A percentile compares a stretch with the other conserved stretches of the same genome.
These are phyloP conservation scores for Plasmodium cynomolgi DNA, from an alignment of 169 alveolate genomes.

Conservation along the genomic window DNA sequence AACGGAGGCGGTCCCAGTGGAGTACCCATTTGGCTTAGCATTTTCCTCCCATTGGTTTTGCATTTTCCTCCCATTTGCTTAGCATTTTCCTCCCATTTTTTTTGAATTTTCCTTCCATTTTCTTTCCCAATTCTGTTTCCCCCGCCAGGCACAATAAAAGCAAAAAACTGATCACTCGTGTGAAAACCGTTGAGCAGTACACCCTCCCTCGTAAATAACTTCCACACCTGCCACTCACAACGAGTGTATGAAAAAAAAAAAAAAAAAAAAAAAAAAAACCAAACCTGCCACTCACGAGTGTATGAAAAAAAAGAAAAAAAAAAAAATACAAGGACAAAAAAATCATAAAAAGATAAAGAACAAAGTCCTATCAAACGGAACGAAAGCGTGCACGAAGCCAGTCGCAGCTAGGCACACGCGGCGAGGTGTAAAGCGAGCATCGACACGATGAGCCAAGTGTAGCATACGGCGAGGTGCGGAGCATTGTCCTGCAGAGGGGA, in stretches of 20 bases:
- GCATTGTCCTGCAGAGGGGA: background rate
- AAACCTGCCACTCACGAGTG: background rate
- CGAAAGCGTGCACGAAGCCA: background rate
- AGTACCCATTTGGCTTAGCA: background rate
- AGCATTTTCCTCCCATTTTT: too few relatives aligned
- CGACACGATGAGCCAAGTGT: background rate
- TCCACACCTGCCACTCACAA: background rate
- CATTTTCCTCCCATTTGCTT: too few relatives aligned
- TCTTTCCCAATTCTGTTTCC: background rate
- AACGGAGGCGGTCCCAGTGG: background rate
- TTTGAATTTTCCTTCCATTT: too few relatives aligned
- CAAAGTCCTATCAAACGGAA: background rate
- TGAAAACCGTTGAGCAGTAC: background rate
- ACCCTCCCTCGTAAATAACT: background rate
- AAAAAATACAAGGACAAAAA: background rate
- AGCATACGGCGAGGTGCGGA: conserved; percentile 1
- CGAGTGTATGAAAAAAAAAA: background rate
- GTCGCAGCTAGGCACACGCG: background rate
- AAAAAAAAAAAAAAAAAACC: background rate
- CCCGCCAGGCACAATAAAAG: background rate
- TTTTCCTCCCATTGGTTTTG: too few relatives aligned
- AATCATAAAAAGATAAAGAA: background rate
- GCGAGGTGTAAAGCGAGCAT: background rate
- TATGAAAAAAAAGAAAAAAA: background rate
- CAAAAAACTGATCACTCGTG: background rate